A percentile compares a stretch with the other conserved stretches of the same genome.
Conservation (phyloP, 2,329 filamentous ascomycete genomes). For the Fusarium sp. region DNA sequence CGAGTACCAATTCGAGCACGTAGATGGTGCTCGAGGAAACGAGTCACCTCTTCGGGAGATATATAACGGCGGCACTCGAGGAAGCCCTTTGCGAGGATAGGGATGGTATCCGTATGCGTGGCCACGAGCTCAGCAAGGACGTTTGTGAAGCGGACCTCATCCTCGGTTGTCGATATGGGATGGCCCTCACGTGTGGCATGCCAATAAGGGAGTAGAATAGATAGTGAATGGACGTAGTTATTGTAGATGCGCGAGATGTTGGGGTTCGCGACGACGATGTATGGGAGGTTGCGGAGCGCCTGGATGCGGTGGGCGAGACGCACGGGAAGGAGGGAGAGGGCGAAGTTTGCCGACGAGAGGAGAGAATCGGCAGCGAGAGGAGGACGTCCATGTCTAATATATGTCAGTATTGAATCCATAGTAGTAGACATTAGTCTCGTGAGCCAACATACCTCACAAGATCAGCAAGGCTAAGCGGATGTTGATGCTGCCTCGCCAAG, state of each 20-base stretch:
- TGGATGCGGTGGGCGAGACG: conserved; percentile 94
- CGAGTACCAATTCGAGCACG: conserved; percentile 93
- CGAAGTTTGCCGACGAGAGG: conserved; percentile 93
- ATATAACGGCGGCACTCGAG: conserved; percentile 94
- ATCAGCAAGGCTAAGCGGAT: conserved; percentile 84
- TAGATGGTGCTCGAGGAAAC: conserved; percentile 91
- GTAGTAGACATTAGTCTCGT: background rate
- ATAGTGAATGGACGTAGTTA: conserved; percentile 94
- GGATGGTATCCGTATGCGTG: conserved; percentile 94
- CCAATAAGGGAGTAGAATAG: conserved; percentile 83
- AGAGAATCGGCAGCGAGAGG: conserved; percentile 82
- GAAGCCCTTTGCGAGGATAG: conserved; percentile 88
- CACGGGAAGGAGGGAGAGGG: conserved; percentile 87
- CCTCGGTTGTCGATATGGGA: conserved; percentile 69
- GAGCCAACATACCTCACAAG: conserved; percentile 73
- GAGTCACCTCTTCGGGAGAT: conserved; percentile 79
- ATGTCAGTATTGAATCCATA: background rate
- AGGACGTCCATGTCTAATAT: conserved; percentile 73
- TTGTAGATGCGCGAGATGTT: conserved; percentile 94
- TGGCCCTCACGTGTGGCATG: conserved; percentile 56
- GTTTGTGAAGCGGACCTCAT: conserved; percentile 90
- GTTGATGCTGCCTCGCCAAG: conserved; percentile 78
- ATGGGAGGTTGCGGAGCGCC: conserved; percentile 89
- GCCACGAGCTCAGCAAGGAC: conserved; percentile 94
- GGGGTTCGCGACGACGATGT: conserved; percentile 97